These are phyloP conservation scores for Curvularia hawaiiensis DNA, from an alignment of 2,329 filamentous ascomycete species.

Conservation along the genomic window DNA sequence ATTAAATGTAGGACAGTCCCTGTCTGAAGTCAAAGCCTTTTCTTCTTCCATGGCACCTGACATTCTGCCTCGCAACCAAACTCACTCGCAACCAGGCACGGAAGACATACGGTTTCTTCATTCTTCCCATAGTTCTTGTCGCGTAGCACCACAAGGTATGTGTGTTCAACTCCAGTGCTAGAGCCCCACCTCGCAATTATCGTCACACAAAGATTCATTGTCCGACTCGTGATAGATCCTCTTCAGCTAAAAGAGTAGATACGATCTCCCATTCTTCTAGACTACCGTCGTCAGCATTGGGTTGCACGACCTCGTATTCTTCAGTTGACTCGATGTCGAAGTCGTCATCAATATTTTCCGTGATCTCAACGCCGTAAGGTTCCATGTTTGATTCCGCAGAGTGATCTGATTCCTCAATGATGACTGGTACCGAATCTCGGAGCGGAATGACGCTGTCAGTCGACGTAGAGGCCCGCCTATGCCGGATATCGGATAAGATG, in stretches of 20 bases:
- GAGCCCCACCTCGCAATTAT: not conserved
- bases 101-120: too few species aligned
- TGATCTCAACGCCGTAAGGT: not conserved
- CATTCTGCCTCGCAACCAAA: too few species aligned
- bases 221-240: not conserved
- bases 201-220: not conserved
- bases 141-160: too few species aligned
- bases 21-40: too few species aligned
- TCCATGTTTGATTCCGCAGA: not conserved
- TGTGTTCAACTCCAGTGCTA: not conserved
- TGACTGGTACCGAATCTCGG: not conserved
- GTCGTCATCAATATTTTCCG: not conserved
- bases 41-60: too few species aligned
- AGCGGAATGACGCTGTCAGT: not conserved
- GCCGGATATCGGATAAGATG: not conserved
- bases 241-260: not conserved
- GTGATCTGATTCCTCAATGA: not conserved
- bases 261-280: not conserved
- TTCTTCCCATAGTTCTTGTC: too few species aligned
- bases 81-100: too few species aligned
- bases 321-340: not conserved
- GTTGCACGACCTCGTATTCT: not conserved
- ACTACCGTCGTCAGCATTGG: not conserved
- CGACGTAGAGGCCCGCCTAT: not conserved
- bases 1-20: too few species aligned